phyloP scores from a whole-genome alignment of 2,329 filamentous ascomycete genomes.

The Pezizomycotina sp. region DNA sequence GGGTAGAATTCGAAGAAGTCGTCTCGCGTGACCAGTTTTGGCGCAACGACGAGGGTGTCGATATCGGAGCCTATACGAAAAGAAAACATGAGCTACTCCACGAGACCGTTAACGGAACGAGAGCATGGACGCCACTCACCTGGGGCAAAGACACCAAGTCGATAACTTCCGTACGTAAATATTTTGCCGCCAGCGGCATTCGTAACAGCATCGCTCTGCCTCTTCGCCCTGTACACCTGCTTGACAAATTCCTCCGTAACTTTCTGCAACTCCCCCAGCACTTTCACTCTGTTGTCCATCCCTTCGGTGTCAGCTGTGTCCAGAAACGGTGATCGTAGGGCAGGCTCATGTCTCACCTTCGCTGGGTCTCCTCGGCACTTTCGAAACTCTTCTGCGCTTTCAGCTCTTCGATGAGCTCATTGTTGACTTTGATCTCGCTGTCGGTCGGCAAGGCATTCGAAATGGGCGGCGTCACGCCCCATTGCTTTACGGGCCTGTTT shows the following conservation, averaged over 20 bases:
- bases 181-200: conserved; percentile 80
- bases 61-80: conserved; percentile 67
- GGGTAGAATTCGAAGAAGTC: conserved; percentile 90
- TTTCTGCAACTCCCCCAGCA: conserved; percentile 59
- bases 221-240: conserved; percentile 57
- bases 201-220: conserved; percentile 56
- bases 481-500: too few species aligned
- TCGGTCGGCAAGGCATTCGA: conserved; percentile 60
- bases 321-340: not conserved
- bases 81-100: too few species aligned
- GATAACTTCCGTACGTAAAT: conserved; percentile 91
- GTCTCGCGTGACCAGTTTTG: conserved; percentile 70
- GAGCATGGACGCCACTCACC: conserved; percentile 33
- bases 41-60: conserved; percentile 82
- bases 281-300: conserved; percentile 40
- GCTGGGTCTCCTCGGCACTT: conserved; percentile 61
- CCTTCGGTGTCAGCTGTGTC: conserved; percentile 6
- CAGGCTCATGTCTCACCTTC: conserved; percentile 41
- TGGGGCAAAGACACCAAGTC: conserved; percentile 82
- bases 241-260: conserved; percentile 79
- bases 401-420: conserved; percentile 66
- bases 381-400: conserved; percentile 88
- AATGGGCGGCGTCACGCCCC: conserved; percentile 72
- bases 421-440: conserved; percentile 58
- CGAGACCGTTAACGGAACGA: too few species aligned